Conservation (phyloP, 148 eudicot species). For the Rhododendron kiyosumense region DNA sequence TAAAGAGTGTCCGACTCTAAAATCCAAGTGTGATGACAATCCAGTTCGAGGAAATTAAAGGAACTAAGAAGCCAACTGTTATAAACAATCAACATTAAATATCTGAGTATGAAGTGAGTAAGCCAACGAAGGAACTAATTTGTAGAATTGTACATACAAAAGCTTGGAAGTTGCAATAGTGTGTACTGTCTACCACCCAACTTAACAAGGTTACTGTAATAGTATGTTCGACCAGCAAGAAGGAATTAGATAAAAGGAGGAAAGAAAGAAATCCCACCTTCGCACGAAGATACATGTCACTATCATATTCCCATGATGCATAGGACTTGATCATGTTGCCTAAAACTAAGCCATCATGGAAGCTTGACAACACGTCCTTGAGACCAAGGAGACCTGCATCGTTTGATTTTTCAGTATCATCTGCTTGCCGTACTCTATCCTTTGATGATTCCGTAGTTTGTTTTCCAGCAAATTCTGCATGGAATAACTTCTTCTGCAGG, state of each 20-base stretch:
- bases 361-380: slow-evolving; percentile 47
- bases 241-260: not conserved
- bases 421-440: slow-evolving; percentile 25
- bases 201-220: not conserved
- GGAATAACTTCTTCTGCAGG: slow-evolving; percentile 66
- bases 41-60: not conserved
- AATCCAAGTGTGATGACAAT: not conserved
- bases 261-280: slow-evolving; percentile 29
- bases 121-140: not conserved
- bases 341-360: slow-evolving; percentile 46
- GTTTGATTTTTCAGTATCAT: slow-evolving; percentile 21
- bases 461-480: slow-evolving; percentile 38
- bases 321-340: slow-evolving; percentile 52
- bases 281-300: slow-evolving; percentile 33
- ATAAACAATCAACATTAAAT: too few species aligned
- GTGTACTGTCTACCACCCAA: not conserved
- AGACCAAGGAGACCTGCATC: slow-evolving; percentile 34
- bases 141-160: too few species aligned
- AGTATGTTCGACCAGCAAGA: not conserved
- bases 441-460: slow-evolving; percentile 30
- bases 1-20: not conserved
- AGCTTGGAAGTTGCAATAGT: not conserved
- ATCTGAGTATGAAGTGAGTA: not conserved
- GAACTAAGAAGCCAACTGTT: not conserved
- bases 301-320: slow-evolving; percentile 50